phyloP scores from a whole-genome alignment of 2,329 filamentous ascomycete genomes.

The Fusarium protoensiforme region DNA sequence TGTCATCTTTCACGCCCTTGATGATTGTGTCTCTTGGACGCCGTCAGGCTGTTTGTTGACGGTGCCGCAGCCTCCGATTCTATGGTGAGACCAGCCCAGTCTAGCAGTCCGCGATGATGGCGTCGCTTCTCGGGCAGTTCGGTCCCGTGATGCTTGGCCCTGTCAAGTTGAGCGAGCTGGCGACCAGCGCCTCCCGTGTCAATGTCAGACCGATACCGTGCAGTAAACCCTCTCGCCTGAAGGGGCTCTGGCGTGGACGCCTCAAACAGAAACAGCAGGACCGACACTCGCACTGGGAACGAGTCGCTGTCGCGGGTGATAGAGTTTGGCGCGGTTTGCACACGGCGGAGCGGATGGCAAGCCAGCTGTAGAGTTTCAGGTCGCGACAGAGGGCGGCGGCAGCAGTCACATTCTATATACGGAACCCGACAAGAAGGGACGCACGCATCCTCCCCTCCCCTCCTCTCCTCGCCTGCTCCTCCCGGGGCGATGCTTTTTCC shows the following conservation, averaged over 20 bases:
- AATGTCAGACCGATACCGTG: neutral
- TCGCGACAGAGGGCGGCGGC: constrained; percentile 27
- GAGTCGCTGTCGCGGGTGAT: constrained; percentile 13
- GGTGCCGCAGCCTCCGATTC: constrained; percentile 4
- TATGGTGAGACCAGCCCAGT: constrained; percentile 3
- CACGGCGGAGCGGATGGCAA: constrained; percentile 20
- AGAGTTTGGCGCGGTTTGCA: constrained; percentile 24
- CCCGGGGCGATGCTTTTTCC: constrained; percentile 10
- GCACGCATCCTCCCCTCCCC: constrained; percentile 5
- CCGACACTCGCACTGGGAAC: constrained; percentile 27
- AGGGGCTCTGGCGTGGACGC: constrained; percentile 2
- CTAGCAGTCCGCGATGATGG: neutral
- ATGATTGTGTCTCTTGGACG: constrained; percentile 1
- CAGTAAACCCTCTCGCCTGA: constrained; percentile 8
- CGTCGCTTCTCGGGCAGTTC: neutral
- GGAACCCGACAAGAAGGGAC: constrained; percentile 13
- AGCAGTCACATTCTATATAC: constrained; percentile 44
- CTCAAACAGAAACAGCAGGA: constrained; percentile 11
- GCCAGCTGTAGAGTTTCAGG: constrained; percentile 37
- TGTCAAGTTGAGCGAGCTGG: constrained; percentile 5
- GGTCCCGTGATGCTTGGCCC: constrained; percentile 1
- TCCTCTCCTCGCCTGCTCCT: neutral
- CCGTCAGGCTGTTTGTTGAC: neutral
- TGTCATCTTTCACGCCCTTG: constrained; percentile 19
- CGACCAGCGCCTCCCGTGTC: constrained; percentile 17